phyloP scores from a whole-genome alignment of 805 yeast genomes.

The Metschnikowia proteae region DNA sequence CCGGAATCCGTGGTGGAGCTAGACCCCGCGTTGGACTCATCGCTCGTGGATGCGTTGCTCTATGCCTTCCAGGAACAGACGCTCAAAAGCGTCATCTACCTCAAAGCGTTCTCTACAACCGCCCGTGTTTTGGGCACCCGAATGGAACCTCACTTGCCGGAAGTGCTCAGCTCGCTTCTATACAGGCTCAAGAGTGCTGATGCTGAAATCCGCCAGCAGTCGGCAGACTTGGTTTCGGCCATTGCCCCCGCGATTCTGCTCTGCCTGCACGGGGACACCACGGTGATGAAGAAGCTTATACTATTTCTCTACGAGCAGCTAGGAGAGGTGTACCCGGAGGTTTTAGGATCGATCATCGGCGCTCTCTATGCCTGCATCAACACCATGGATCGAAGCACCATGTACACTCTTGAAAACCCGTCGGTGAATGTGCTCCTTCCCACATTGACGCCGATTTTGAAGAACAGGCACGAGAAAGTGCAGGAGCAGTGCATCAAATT shows the following conservation, averaged over 20 bases:
- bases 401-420: slow-evolving; percentile 57
- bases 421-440: slow-evolving; percentile 81
- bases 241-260: slow-evolving; percentile 62
- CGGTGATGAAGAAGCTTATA: slow-evolving; percentile 61
- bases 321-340: slow-evolving; percentile 95
- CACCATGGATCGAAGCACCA: slow-evolving; percentile 52
- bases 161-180: slow-evolving; percentile 67
- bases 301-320: slow-evolving; percentile 81
- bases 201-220: slow-evolving; percentile 73
- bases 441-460: slow-evolving; percentile 83
- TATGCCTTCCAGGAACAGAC: slow-evolving; percentile 80
- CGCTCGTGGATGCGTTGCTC: slow-evolving; percentile 75
- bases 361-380: slow-evolving; percentile 65
- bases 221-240: slow-evolving; percentile 70
- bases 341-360: slow-evolving; percentile 75
- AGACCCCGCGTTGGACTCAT: slow-evolving; percentile 56
- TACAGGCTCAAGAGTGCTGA: slow-evolving; percentile 69
- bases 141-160: slow-evolving; percentile 65
- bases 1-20: slow-evolving; percentile 46
- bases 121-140: slow-evolving; percentile 59
- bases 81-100: slow-evolving; percentile 47
- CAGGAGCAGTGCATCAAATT: slow-evolving; percentile 77
- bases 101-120: slow-evolving; percentile 63
- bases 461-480: slow-evolving; percentile 86
- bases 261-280: slow-evolving; percentile 55